Conservation (phyloP, 306 rosid genomes). For the Vachellia collinsii region DNA sequence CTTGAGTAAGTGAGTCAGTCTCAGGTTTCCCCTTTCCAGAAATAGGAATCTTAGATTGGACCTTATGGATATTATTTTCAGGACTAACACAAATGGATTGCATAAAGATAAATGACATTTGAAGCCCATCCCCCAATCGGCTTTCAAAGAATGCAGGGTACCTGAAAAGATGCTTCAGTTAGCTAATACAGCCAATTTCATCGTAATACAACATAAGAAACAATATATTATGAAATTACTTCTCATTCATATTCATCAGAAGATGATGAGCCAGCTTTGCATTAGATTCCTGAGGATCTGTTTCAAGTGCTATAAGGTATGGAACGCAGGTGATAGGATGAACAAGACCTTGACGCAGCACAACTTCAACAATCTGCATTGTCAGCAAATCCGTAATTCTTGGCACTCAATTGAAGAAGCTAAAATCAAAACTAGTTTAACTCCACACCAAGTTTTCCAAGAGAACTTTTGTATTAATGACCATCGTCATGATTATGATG, state of each 20-base stretch:
- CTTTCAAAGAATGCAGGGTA: slow-evolving; percentile 98
- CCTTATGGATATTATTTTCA: slow-evolving; percentile 54
- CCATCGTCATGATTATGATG: neutral
- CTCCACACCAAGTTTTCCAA: neutral
- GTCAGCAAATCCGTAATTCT: slow-evolving; percentile 23
- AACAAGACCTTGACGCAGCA: slow-evolving; percentile 98
- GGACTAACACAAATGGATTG: slow-evolving; percentile 61
- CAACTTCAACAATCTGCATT: slow-evolving; percentile 92
- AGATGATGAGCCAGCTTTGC: slow-evolving; percentile 92
- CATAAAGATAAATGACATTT: slow-evolving; percentile 84
- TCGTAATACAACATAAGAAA: slow-evolving; percentile 24
- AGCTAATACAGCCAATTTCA: slow-evolving; percentile 31
- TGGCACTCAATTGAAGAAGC: neutral
- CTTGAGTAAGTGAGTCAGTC: slow-evolving; percentile 69
- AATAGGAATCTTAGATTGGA: slow-evolving; percentile 53
- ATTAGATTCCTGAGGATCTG: slow-evolving; percentile 87
- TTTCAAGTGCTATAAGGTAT: slow-evolving; percentile 92
- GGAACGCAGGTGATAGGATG: slow-evolving; percentile 99
- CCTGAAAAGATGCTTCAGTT: slow-evolving; percentile 64
- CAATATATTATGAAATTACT: slow-evolving; percentile 52
- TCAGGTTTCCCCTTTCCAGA: slow-evolving; percentile 74
- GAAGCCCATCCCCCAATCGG: slow-evolving; percentile 99
- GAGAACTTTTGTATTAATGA: slow-evolving; percentile 4
- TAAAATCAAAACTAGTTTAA: slow-evolving; percentile 14
- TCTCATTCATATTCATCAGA: slow-evolving; percentile 95